Percentiles rank a stretch among this genome's conserved stretches.
Evolutionary conservation across 208 protist genomes (phyloP).

Genomic region (Endotrypanum monterogeii): DNA sequence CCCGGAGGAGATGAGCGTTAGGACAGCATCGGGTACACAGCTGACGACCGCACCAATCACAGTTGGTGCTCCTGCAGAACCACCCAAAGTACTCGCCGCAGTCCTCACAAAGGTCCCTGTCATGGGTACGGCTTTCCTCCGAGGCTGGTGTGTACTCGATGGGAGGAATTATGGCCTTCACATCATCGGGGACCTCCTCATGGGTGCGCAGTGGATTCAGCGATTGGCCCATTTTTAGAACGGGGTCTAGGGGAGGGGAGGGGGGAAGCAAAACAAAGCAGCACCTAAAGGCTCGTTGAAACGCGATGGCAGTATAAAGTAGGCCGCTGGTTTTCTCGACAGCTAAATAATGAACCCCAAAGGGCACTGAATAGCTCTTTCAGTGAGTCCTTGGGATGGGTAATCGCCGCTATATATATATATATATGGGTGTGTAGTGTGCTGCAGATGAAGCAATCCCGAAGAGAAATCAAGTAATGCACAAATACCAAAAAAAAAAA

Average conservation of each 20-base stretch:
- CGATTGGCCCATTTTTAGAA: conserved; percentile 55
- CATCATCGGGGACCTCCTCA: conserved; percentile 65
- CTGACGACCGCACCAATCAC: conserved; percentile 79
- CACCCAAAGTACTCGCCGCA: conserved; percentile 69
- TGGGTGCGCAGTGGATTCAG: conserved; percentile 60
- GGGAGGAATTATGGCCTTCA: conserved; percentile 66
- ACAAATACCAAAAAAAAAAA: not conserved
- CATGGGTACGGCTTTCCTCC: conserved; percentile 30
- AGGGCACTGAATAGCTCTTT: no score
- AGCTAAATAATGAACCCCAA: no score
- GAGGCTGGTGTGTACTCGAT: conserved; percentile 64
- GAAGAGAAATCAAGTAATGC: not conserved
- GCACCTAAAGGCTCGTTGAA: not conserved
- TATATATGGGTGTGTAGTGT: no score
- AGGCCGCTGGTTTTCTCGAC: no score
- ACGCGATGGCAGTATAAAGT: not conserved
- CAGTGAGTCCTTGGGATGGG: no score
- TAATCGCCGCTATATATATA: no score
- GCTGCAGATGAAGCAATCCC: no score
- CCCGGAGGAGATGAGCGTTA: conserved; percentile 55
- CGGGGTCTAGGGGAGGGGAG: no score
- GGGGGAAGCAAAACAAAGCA: not conserved
- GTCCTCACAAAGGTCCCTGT: conserved; percentile 50
- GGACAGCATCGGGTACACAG: conserved; percentile 81
- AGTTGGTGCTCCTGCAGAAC: conserved; percentile 75